Conservation (phyloP, 208 protist genomes). For the Leishmania guyanensis region DNA sequence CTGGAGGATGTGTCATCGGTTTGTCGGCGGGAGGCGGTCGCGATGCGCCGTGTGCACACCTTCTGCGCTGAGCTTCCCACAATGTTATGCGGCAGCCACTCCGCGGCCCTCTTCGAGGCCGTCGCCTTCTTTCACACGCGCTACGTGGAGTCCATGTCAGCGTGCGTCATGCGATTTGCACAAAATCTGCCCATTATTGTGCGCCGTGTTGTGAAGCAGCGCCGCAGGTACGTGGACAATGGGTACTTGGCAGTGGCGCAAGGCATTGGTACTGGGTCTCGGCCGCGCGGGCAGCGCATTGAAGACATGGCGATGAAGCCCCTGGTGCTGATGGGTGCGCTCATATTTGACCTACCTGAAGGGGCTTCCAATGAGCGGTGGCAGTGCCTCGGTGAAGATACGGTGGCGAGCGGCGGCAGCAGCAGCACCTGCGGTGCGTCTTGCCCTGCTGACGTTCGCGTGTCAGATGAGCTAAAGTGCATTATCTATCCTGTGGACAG, state of each 20-base stretch:
- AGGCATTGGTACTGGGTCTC: conserved; percentile 18
- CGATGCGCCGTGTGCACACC: conserved; percentile 61
- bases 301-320: conserved; percentile 91
- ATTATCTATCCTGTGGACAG: conserved; percentile 73
- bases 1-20: conserved; percentile 82
- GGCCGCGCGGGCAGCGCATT: conserved; percentile 40
- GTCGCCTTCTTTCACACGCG: conserved; percentile 80
- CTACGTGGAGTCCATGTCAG: conserved; percentile 71
- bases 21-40: conserved; percentile 62
- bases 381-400: conserved; percentile 6
- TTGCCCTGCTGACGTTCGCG: conserved; percentile 49
- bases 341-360: conserved; percentile 63
- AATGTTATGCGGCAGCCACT: conserved; percentile 65
- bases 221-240: conserved; percentile 55
- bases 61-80: conserved; percentile 75
- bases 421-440: conserved; percentile 71
- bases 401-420: conserved; percentile 14
- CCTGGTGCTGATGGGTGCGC: conserved; percentile 79
- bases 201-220: conserved; percentile 70
- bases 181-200: conserved; percentile 85
- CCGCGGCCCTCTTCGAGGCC: conserved; percentile 77
- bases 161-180: conserved; percentile 76
- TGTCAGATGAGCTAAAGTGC: conserved; percentile 70
- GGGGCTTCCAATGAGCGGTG: not conserved
- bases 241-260: conserved; percentile 36